Evolutionary conservation across 2,329 filamentous ascomycete genomes (phyloP), one percentile per base, ranked within the genome.

Genomic region (Fusarium continuum): DNA sequence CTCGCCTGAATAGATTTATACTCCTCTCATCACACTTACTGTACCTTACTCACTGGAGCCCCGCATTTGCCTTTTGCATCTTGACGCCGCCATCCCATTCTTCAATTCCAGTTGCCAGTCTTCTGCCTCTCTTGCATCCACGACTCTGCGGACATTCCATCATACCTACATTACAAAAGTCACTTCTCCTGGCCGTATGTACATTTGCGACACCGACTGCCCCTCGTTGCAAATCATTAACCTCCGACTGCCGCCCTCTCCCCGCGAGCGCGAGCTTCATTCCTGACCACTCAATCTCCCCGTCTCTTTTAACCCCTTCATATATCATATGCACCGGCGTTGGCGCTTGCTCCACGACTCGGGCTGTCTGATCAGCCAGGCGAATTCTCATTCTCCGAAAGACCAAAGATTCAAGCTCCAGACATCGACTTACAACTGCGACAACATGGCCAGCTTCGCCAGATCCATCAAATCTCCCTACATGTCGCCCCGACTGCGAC

Each of bases 401-500:
- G 36, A 47, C 20, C 61, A 54, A 29, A 55, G 44, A 47, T 47
- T 48, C 41, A 51, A 47, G 16, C 36, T 48, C 36, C 59, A 66
- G 43, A 60, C 39, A 29, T 55, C 49, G 28, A 59, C 51, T 28
- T 25, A 48, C 54, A 48, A 50, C 54, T 45, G 28, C 61, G 51
- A 53, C 49, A 66, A 36, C 48, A 85, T 85, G 82, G 77, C 82
- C 55, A 79, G 75, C 70, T 74, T 83, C 56, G 76, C 79, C 39
- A 79, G 81, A 64, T 82, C 82, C 11, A 79, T 85, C 71, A 78
- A 83, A 64, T 76, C 80, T 8, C 73, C 80, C 34, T 81, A 80
- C 64, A 73, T 82, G 28, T 75, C 80, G 50, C 77, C 79, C 40
- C 69, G 71, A 16, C 74, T 79, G 59, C 77, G 81, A 35, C 82